Evolutionary conservation across 2,329 filamentous ascomycete genomes (phyloP).

Genomic region (Escovopsis sp.): DNA sequence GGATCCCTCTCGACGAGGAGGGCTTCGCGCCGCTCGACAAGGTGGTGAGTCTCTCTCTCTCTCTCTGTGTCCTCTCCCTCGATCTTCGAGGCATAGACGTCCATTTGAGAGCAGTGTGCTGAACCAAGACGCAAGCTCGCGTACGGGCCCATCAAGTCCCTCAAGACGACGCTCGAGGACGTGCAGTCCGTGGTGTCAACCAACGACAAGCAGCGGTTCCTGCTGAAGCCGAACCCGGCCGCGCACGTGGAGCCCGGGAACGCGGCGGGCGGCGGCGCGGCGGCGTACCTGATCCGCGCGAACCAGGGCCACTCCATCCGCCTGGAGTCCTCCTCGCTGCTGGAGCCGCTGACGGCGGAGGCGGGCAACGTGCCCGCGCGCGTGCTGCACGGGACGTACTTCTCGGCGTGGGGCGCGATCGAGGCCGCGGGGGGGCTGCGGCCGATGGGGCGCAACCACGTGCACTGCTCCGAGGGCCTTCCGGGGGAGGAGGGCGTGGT

Average conservation of each 20-base stretch:
- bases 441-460: constrained; percentile 72
- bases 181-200: constrained; percentile 52
- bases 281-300: constrained; percentile 67
- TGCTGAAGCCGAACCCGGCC: constrained; percentile 45
- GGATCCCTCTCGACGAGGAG: constrained; percentile 41
- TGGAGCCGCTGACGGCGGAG: constrained; percentile 45
- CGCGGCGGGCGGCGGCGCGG: too few species aligned
- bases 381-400: constrained; percentile 83
- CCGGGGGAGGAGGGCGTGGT: constrained; percentile 46
- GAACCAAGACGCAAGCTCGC: constrained; percentile 27
- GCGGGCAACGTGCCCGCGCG: constrained; percentile 43
- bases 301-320: constrained; percentile 89
- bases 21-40: constrained; percentile 43
- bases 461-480: constrained; percentile 74
- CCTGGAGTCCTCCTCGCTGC: constrained; percentile 53
- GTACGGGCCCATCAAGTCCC: constrained; percentile 45
- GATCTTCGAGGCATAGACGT: too few species aligned
- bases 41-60: constrained; percentile 34
- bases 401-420: constrained; percentile 64
- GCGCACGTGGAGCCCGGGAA: too few species aligned
- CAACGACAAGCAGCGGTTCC: constrained; percentile 87
- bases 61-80: background rate
- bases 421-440: constrained; percentile 61
- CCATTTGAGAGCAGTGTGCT: background rate
- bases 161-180: constrained; percentile 63